Base-by-base conservation (phyloP, 176 grass and related monocot genomes). In the Thinopyrum elongatum region DNA sequence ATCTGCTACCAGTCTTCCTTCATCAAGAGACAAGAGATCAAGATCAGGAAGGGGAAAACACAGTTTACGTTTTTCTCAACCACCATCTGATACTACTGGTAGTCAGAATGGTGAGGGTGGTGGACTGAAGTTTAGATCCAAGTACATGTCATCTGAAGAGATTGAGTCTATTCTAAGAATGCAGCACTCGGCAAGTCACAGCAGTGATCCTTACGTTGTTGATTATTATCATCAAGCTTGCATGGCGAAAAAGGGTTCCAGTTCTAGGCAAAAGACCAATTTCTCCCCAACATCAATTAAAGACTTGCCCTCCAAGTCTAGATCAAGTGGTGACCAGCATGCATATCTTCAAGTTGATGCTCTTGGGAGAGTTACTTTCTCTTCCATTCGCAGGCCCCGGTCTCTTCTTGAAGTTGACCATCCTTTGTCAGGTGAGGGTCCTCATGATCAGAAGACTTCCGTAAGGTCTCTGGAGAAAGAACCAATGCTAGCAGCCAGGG, bases 201-300 rank as follows among this genome's bases (percentile, higher is more conserved):
- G 84, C 79, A 99, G 86, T 83, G 97, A 99, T 93, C 94, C 97
- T 83, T 99, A 99, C 38, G 62, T 90, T 28, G 92, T 93, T n/a
- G 97, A 99, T 79, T 99, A 99, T 82, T 99, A 99, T 58, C 97
- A 99, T 83, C 94, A 97, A 91, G 97, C 97, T 89, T 94, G 94
- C 90, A 90, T 99, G 60, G 94, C 92, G 2, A 99, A 99, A 83
- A 94, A 81, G 77, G 84, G 92, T 64, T 75, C 80, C 58, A 87
- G 47, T 82, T 84, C 87, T 61, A 94, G 82, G 85, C 92, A 89
- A 55, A 95, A 89, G 80, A 39, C 61, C 73, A 88, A 51, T 88
- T 99, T 99, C 59, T 88, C 76, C 31, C 97, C 97, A 47, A 82
- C 84, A 57, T 76, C 88, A 83, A 84, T 94, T 79, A 96, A 94